Evolutionary conservation across 306 rosid genomes (phyloP).

Genomic region (Lupinus albus): DNA sequence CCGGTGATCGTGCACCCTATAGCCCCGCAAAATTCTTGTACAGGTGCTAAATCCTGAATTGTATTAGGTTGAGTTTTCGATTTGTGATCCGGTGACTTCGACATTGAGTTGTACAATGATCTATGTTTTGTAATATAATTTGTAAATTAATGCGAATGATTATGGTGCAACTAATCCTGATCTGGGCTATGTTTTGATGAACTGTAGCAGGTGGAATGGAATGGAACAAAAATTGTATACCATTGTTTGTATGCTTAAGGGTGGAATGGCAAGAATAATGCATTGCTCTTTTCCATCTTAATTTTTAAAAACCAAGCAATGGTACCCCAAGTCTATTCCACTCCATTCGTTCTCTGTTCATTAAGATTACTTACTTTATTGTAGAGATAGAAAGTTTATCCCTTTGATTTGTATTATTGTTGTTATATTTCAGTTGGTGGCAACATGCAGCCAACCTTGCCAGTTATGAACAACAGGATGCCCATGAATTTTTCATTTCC

Average conservation of each 20-base stretch:
- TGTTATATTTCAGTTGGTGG: slow-evolving; percentile 82
- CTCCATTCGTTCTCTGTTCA: neutral
- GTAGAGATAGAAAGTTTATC: slow-evolving; percentile 1
- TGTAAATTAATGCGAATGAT: neutral
- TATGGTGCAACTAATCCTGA: neutral
- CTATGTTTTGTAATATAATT: slow-evolving; percentile 1
- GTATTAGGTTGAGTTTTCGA: neutral
- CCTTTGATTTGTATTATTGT: slow-evolving; percentile 20
- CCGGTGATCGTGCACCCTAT: slow-evolving; percentile 78
- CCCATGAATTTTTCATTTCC: slow-evolving; percentile 97
- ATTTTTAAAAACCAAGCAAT: neutral
- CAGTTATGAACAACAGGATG: slow-evolving; percentile 96
- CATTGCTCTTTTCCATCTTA: no score
- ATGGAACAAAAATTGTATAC: no score
- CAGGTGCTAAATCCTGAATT: slow-evolving; percentile 53
- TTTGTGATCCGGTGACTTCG: neutral
- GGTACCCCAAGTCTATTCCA: neutral
- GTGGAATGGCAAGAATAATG: neutral
- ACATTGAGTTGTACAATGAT: neutral
- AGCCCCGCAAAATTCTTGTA: slow-evolving; percentile 92
- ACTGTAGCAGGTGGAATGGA: neutral
- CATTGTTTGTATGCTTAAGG: neutral
- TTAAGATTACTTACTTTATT: neutral
- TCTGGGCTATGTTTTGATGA: neutral
- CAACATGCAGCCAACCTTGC: slow-evolving; percentile 94